Base-by-base conservation (phyloP, 768 basidiomycete species). In the Suillus ampliporus region DNA sequence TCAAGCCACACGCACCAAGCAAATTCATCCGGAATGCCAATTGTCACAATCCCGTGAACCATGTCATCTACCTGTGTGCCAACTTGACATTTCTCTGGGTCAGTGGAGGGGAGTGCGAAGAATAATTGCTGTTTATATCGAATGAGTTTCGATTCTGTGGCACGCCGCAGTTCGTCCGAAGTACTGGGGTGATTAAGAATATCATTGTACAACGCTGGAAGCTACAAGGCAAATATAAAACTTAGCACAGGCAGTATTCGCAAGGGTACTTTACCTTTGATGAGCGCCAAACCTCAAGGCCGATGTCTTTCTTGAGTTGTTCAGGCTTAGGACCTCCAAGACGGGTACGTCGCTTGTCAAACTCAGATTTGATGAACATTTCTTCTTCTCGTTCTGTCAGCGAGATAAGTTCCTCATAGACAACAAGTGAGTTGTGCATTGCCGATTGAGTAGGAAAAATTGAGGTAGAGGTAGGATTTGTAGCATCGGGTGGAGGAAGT, bases 1-100 rank as follows among this genome's bases (percentile, higher is more conserved):
- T 99, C 94, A 48, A 98, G 79, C 64, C 83, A 87, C 4, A 91
- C 73, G 31, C 77, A 81, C 97, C 97, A 99, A 1, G 92, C 94
- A 28, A 89, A 72, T 69, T 93, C 89, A 68, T 97, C 90, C 0
- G 87, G 84, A 10, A 95, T 84, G 17, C 82, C 80, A 21, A 99
- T 79, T 7, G 97, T 76, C 3, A 97, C 84, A 35, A 88, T 85
- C 3, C 95, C 95, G 17, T 85, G 79, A 2, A 92, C 83, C 37
- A 97, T 77, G 19, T 86, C 85, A 46, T 93, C 86, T 13, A 97
- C 79, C 66, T 93, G 88, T 10, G 73, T 69, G n/a, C 86, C 77
- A 10, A 90, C 71, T 26, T 72, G 67, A 19, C 68, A 69, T 71
- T 92, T 90, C 28, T 77, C 70, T 9, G 72, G 60, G 4, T 73